Evolutionary conservation across 331 rosid genomes (phyloP), one percentile per base, ranked within the genome.

Genomic region (Pyracantha coccinea): DNA sequence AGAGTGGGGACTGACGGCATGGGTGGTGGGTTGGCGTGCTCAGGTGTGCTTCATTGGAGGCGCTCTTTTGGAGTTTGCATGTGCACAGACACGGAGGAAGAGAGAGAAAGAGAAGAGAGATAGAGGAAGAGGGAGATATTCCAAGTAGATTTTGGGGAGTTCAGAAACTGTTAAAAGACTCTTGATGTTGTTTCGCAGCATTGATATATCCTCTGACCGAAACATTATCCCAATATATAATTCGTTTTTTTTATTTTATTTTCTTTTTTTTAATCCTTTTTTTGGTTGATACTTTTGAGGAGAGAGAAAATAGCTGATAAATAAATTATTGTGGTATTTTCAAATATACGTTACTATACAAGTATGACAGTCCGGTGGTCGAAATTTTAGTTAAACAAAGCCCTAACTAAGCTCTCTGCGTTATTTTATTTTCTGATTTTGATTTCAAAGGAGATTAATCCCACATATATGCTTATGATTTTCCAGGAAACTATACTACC

Each of bases 31-130:
- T 59, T 50, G 72, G 27, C 21, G 70, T 25, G 15, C n/a, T 63
- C 66, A 73, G 74, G 75, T 72, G 33, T 45, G 89, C 85, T 71
- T 91, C 97, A 90, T 90, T 77, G 83, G 87, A 45, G 80, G 70
- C 62, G 79, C 33, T 31, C 38, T 7, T 16, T 16, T 25, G 72
- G 76, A 52, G 15, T 53, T 7, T 24, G 27, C 63, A 38, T 63
- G 17, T 65, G 16, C 31, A 54, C 35, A 44, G 69, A 47, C 17
- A 24, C 59, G 27, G 76, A 80, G 81, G 73, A 76, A 72, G 71
- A 78, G 70, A 54, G 25, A 52, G 72, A 53, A 23, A 50, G 82
- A 72, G 74, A 24, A 72, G 80, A 81, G 73, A 60, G 24, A 52
- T 68, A 52, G 75, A 75, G 81, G 70, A 77, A 69, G 80, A 81